Base-by-base conservation (phyloP, 495 filamentous ascomycete genomes). In the Bacidia rubella region DNA sequence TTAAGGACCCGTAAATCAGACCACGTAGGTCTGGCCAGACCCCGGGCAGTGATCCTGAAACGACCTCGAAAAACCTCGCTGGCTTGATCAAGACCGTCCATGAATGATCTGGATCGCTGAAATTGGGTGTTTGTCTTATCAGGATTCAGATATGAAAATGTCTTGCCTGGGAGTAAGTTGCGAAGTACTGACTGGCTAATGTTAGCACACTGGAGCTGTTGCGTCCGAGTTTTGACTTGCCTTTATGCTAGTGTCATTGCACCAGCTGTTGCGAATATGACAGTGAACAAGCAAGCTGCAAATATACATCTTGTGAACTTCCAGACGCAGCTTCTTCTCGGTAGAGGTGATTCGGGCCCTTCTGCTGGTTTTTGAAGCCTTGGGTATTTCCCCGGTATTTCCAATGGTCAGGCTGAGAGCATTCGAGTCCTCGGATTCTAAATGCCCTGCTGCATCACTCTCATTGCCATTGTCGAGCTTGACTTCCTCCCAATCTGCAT, bases 241-340 rank as follows among this genome's bases (percentile, higher is more conserved):
- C 67, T 92, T 83, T 35, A 82, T 70, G 54, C 70, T 63, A 12
- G 70, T 55, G 63, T 92, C 80, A 64, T 95, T 95, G 62, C 90
- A 97, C 90, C 90, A 97, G 49, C 70, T 65, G 62, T 95, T 97
- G 39, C 89, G 77, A 22, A 76, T 66, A 55, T 82, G 74, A 19
- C 83, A 77, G 64, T 96, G 86, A 2, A 72, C 73, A 26, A 97
- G 63, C 1, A 96, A 71, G 59, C 87, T 93, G 27, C 94, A 71
- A 2, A 97, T 44, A 68, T 99, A 88, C 57, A 77, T 69, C 66
- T 94, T 95, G 62, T 99, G 92, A 27, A 86, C 69, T 53, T 92
- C 77, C 23, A 92, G 64, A 38, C 90, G 75, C 11, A 78, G 65
- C 45, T 74, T 78, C 58, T 75, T 89, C 61, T 95, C 90, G 7